phyloP scores from a whole-genome alignment of 2,329 filamentous ascomycete genomes.

The Proliferodiscus dingleyae region DNA sequence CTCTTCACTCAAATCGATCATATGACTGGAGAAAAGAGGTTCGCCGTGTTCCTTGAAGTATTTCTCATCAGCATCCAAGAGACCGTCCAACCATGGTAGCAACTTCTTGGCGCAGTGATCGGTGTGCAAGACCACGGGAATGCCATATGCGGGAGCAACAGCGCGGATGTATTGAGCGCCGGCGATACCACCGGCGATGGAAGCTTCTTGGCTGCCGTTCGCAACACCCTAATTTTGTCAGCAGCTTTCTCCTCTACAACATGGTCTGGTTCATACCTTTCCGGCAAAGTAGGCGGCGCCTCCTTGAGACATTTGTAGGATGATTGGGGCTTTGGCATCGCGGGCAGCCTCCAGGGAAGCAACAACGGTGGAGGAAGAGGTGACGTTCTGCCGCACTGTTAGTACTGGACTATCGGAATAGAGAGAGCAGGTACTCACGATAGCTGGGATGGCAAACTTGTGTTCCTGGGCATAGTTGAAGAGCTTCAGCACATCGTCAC shows the following conservation, averaged over 20 bases:
- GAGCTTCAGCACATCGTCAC: constrained; percentile 63
- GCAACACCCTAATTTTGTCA: constrained; percentile 55
- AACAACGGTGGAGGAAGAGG: constrained; percentile 82
- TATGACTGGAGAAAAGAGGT: constrained; percentile 94
- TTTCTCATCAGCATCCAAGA: constrained; percentile 88
- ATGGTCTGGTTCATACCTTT: constrained; percentile 50
- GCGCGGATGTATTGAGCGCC: constrained; percentile 91
- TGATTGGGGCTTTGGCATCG: constrained; percentile 84
- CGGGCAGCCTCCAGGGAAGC: constrained; percentile 90
- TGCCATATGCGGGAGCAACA: constrained; percentile 78
- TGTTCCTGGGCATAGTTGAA: constrained; percentile 89
- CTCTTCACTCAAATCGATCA: constrained; percentile 98
- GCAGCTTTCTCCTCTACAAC: background rate
- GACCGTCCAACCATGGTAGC: constrained; percentile 93
- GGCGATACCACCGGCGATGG: constrained; percentile 81
- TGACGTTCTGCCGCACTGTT: constrained; percentile 62
- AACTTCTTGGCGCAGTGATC: constrained; percentile 99
- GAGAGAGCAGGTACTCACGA: constrained; percentile 43
- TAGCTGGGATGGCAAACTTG: constrained; percentile 81
- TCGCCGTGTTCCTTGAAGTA: constrained; percentile 93
- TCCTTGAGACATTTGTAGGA: constrained; percentile 91
- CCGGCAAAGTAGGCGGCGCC: constrained; percentile 90
- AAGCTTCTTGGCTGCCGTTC: constrained; percentile 81
- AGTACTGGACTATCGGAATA: background rate
- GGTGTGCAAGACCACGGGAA: constrained; percentile 92